Evolutionary conservation across 306 rosid species (phyloP), one percentile per base, ranked within the genome.

Genomic region (Gastrolobium villosum): DNA sequence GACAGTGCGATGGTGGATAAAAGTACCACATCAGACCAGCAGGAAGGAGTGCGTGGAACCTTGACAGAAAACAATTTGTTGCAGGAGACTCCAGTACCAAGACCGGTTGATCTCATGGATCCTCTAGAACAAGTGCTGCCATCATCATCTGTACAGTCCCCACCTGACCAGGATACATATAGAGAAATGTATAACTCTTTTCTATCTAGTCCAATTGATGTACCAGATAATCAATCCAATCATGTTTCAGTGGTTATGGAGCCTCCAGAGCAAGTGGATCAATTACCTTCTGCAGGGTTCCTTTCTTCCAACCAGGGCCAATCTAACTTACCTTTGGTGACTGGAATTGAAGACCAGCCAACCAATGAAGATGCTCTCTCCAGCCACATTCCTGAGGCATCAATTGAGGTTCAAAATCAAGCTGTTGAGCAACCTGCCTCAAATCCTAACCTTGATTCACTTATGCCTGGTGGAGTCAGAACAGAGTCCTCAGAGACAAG

Each of bases 81-180:
- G 73, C 82, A 30, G 72, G 88, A 78, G 81, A 67, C 70, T 71
- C 15, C 89, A 10, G 81, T 9, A 15, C 82, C 84, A 64, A 44
- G 79, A 55, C 70, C 81, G 13, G 65, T 55, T 84, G 61, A 65
- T 10, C 35, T 15, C 63, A 65, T 35, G 39, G 88, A 83, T 70
- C 86, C 88, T 69, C 66, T 15, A 46, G 80, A 50, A 60, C 84
- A 65, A 75, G 64, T 59, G 79, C 85, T 45, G 63, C 72, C 69
- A 56, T 15, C 64, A 6, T 77, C 79, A 67, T 39, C 85, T 39
- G 43, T 78, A 46, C 84, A 81, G 74, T 69, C 84, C 73, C 78
- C 64, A 31, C 43, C 71, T 62, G 56, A 60, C 67, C 64, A 11
- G 55, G 9, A 40, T 81, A 49, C 52, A 59, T 37, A n/a, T 39